Evolutionary conservation across 2,329 filamentous ascomycete species (phyloP), one percentile per base, ranked within the genome.

Genomic region (Aspergillus chevalieri): DNA sequence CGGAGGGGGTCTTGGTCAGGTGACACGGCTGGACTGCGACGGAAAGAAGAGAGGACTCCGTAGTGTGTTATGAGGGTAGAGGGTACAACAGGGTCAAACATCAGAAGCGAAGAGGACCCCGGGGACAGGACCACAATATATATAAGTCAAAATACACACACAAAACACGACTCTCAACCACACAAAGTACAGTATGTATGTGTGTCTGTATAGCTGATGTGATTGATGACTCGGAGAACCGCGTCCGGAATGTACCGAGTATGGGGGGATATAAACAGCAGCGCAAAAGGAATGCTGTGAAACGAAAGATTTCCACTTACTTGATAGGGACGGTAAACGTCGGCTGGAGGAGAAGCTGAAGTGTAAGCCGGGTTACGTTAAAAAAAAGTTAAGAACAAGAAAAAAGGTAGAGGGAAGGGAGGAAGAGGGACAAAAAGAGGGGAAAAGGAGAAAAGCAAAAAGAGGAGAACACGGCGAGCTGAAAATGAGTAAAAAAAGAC

Each of bases 281-380:
- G 14, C 28, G 30, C 17, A 30, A 33, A 45, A 45, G 22, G 48
- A 47, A 21, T 46, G 46, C 39, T 39, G 45, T 44, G 39, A 43
- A 47, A 44, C 48, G 44, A 47, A 49, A 52, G 47, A 52, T 22
- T 38, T 38, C 14, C 10, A 67, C 65, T 66, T 64, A 69, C 66
- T 64, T 67, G 63, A 52, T 63, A 56, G 49, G 66, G 66, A 48
- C 66, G 66, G 59, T 69, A 69, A 49, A 67, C 63, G 66, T 69
- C 66, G 48, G 65, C 66, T 65, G 59, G 47, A 17, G n/a, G 21
- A 14, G 17, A 33, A 21, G 10, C 22, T 19, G 19, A 49, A 52
- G 46, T 39, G 55, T 60, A 46, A 61, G 58, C 50, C 48, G 43
- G 49, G 44, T 46, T 45, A 44, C 12, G n/a, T 49, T 51, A 19